A percentile compares a stretch with the other conserved stretches of the same genome.
Conservation (phyloP, 2,329 filamentous ascomycete species). For the Curvularia spicifera region DNA sequence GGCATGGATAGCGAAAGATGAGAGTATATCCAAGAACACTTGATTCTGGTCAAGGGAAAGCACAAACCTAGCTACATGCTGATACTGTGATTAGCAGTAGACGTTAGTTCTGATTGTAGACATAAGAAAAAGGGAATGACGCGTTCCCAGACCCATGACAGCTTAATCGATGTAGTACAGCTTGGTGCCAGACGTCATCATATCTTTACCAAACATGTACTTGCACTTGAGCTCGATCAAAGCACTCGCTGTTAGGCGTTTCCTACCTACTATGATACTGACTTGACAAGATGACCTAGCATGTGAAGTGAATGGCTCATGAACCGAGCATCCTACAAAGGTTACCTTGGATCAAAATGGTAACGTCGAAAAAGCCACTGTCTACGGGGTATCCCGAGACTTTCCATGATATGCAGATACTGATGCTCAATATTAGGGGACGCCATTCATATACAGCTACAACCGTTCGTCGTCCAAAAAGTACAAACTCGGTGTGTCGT, state of each 20-base stretch:
- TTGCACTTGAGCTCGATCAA: neutral
- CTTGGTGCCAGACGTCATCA: neutral
- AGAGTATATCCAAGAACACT: neutral
- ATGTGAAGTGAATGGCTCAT: neutral
- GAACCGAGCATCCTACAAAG: neutral
- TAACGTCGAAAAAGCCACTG: neutral
- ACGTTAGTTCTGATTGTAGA: neutral
- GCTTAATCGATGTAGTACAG: neutral
- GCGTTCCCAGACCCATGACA: neutral
- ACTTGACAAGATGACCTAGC: neutral
- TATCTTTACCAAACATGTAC: neutral
- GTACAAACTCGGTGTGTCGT: neutral
- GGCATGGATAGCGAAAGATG: neutral
- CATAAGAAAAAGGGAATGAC: neutral
- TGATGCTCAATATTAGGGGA: neutral
- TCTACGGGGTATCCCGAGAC: neutral
- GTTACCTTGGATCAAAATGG: neutral
- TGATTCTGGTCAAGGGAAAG: neutral
- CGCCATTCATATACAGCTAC: neutral
- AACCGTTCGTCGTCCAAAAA: neutral
- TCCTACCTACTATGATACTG: neutral
- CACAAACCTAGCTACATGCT: neutral
- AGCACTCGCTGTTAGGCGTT: neutral
- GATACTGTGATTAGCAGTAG: neutral
- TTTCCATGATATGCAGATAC: neutral